Evolutionary conservation across 257 asterid genomes (phyloP).

Genomic region (Solanum chilense): DNA sequence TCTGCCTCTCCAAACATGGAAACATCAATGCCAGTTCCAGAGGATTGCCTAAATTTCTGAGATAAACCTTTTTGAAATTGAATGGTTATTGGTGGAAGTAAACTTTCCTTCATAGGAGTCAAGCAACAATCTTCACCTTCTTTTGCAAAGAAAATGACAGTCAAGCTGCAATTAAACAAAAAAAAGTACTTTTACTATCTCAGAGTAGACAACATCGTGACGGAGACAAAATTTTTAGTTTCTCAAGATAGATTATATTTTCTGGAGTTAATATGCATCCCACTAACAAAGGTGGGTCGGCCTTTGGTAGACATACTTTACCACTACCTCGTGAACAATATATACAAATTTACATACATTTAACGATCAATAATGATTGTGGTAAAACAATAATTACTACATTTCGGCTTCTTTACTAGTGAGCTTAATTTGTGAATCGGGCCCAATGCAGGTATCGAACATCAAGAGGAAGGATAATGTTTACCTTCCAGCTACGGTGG

Average conservation of each 20-base stretch:
- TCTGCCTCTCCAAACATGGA: conserved; percentile 53
- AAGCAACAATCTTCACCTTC: conserved; percentile 79
- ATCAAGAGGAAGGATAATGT: neutral
- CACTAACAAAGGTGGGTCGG: no score
- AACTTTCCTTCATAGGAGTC: conserved; percentile 53
- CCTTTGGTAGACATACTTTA: no score
- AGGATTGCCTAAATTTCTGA: conserved; percentile 79
- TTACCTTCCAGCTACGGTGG: conserved; percentile 89
- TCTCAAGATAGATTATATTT: no score
- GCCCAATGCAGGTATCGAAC: conserved; percentile 46
- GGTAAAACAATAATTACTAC: neutral
- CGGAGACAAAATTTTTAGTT: neutral
- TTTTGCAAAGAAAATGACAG: conserved; percentile 78
- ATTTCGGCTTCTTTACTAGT: neutral
- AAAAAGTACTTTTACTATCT: neutral
- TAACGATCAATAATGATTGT: neutral
- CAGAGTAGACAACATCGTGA: neutral
- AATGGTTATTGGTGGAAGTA: conserved; percentile 56
- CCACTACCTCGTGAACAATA: neutral
- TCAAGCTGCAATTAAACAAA: conserved; percentile 46
- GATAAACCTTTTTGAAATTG: conserved; percentile 67
- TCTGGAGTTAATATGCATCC: no score
- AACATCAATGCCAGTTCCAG: conserved; percentile 77
- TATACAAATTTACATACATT: neutral
- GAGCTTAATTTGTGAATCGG: no score